Percentiles rank a stretch among this genome's conserved stretches.
phyloP scores from a whole-genome alignment of 1,284 basidiomycete genomes.

The Stygiomarasmius scandens region DNA sequence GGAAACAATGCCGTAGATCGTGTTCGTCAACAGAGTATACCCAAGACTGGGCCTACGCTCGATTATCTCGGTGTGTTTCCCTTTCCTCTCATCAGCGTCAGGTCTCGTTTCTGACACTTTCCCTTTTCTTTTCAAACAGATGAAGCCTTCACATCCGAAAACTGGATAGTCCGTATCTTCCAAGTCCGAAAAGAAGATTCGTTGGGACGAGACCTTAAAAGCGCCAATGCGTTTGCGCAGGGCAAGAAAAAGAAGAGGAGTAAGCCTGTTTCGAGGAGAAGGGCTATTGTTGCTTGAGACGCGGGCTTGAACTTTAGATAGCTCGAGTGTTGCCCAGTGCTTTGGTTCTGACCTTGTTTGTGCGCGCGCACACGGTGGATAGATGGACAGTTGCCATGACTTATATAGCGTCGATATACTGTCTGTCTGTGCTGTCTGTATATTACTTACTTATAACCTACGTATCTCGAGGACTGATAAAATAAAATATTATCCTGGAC shows the following conservation, averaged over 20 bases:
- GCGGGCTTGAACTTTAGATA: background rate
- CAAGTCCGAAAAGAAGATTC: slow-evolving; percentile 94
- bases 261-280: slow-evolving; percentile 64
- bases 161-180: slow-evolving; percentile 98
- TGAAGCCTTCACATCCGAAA: slow-evolving; percentile 96
- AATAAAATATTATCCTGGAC: no score
- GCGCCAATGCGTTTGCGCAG: slow-evolving; percentile 80
- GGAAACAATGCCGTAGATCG: slow-evolving; percentile 75
- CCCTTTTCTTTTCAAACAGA: slow-evolving; percentile 47
- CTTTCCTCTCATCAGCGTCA: no score
- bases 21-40: slow-evolving; percentile 82
- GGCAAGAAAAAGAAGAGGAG: slow-evolving; percentile 88
- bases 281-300: slow-evolving; percentile 36
- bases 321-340: no score
- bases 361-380: no score
- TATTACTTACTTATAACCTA: no score
- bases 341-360: no score
- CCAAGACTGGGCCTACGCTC: slow-evolving; percentile 76
- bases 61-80: slow-evolving; percentile 77
- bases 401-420: no score
- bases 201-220: slow-evolving; percentile 86
- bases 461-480: no score
- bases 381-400: no score
- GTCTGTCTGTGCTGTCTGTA: no score
- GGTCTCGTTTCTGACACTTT: no score